Conservation (phyloP, 2,329 filamentous ascomycete species). For the Cercospora janseana region DNA sequence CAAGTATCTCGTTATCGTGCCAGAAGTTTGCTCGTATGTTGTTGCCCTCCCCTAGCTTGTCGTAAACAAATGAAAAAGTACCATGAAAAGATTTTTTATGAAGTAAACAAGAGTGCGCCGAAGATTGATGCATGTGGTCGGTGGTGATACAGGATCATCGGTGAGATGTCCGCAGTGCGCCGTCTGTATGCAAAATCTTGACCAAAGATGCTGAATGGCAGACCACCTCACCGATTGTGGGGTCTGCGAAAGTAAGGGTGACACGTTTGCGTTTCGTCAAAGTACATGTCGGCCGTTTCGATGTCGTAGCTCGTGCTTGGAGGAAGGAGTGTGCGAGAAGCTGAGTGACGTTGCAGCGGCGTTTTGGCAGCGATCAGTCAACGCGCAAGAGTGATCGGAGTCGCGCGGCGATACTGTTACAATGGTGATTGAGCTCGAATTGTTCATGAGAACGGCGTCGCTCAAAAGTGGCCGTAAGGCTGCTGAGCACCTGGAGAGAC, state of each 20-base stretch:
- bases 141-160: constrained; percentile 22
- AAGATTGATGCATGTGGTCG: constrained; percentile 20
- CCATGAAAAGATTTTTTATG: constrained; percentile 5
- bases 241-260: constrained; percentile 20
- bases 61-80: constrained; percentile 20
- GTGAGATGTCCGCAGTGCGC: constrained; percentile 19
- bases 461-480: constrained; percentile 33
- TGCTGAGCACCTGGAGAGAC: constrained; percentile 23
- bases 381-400: constrained; percentile 10
- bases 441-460: background rate
- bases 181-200: constrained; percentile 19
- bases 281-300: constrained; percentile 24
- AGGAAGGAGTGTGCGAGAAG: constrained; percentile 6
- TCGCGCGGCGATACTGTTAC: constrained; percentile 25
- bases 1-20: constrained; percentile 21
- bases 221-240: constrained; percentile 20
- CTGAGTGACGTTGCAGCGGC: constrained; percentile 21
- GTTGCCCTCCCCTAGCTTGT: constrained; percentile 14
- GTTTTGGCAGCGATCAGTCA: constrained; percentile 14
- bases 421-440: constrained; percentile 12
- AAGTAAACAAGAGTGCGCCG: constrained; percentile 16
- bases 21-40: constrained; percentile 19
- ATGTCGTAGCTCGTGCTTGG: constrained; percentile 25
- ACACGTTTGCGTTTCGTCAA: constrained; percentile 18
- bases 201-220: constrained; percentile 16